Conservation (phyloP, 371 early-diverging fungal genomes). For the Syncephalastrum monosporum region DNA sequence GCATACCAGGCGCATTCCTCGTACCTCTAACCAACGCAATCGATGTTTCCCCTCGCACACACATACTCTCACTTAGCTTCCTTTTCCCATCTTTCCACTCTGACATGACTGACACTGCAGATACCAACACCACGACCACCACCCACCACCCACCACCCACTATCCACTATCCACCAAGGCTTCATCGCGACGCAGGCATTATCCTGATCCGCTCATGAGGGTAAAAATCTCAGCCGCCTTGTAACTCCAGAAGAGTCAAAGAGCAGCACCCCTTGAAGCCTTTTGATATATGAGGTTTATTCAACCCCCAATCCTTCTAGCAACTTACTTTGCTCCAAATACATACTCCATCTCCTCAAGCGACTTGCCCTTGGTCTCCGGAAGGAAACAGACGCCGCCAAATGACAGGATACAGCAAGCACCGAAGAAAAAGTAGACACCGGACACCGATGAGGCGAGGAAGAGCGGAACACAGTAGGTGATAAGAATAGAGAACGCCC, state of each 20-base stretch:
- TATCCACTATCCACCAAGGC: slow-evolving; percentile 3
- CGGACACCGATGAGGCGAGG: slow-evolving; percentile 55
- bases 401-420: slow-evolving; percentile 35
- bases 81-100: no score
- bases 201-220: slow-evolving; percentile 46
- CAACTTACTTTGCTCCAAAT: slow-evolving; percentile 34
- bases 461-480: slow-evolving; percentile 46
- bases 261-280: slow-evolving; percentile 23
- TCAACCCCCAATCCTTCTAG: background rate
- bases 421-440: slow-evolving; percentile 60
- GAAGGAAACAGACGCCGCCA: slow-evolving; percentile 44
- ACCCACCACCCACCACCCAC: slow-evolving; percentile 13
- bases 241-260: slow-evolving; percentile 8
- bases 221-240: slow-evolving; percentile 41
- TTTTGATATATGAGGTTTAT: slow-evolving; percentile 2
- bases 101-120: no score
- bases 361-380: slow-evolving; percentile 58
- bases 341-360: slow-evolving; percentile 60
- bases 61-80: no score
- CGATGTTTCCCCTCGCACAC: slow-evolving; percentile 4
- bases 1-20: no score
- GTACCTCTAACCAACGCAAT: slow-evolving; percentile 6
- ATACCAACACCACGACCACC: no score
- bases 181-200: slow-evolving; percentile 47
- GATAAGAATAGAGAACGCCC: slow-evolving; percentile 54